Percentiles rank a stretch among this genome's conserved stretches.
These are phyloP conservation scores for Stephanodiscus minutulus DNA, from an alignment of 108 stramenopile genomes.

Conservation along the genomic window DNA sequence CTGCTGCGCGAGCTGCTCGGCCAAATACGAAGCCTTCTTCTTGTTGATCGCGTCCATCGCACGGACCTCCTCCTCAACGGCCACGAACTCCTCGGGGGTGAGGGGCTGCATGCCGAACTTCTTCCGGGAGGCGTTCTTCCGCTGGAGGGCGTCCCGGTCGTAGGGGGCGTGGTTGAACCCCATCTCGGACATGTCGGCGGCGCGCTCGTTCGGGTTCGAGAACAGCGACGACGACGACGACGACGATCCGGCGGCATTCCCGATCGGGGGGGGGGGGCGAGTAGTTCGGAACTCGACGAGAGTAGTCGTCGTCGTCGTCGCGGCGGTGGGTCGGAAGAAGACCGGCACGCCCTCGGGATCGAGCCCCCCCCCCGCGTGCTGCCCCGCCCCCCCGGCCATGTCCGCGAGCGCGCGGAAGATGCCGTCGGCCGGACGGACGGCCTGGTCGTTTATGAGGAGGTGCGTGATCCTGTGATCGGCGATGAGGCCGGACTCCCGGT, in stretches of 20 bases:
- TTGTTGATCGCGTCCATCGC: slow-evolving; percentile 61
- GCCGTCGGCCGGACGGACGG: slow-evolving; percentile 65
- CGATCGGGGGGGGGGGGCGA: too few relatives aligned
- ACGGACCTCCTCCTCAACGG: slow-evolving; percentile 59
- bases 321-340: slow-evolving; percentile 4
- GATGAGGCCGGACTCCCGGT: slow-evolving; percentile 66
- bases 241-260: slow-evolving; percentile 17
- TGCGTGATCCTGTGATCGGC: slow-evolving; percentile 74
- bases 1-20: slow-evolving; percentile 32
- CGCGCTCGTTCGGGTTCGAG: slow-evolving; percentile 27
- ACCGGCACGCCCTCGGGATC: slow-evolving; percentile 46
- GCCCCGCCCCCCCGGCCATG: too few relatives aligned
- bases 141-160: slow-evolving; percentile 56
- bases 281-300: slow-evolving; percentile 31
- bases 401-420: slow-evolving; percentile 64
- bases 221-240: slow-evolving; percentile 30
- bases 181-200: not conserved
- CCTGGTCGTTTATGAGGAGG: slow-evolving; percentile 68
- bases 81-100: slow-evolving; percentile 74
- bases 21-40: slow-evolving; percentile 43
- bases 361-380: too few relatives aligned
- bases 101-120: slow-evolving; percentile 80
- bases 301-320: not conserved
- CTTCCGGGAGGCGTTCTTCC: slow-evolving; percentile 66
- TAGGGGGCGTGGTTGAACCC: slow-evolving; percentile 7